Conservation (phyloP, 139 green algal genomes). For the Pseudopediastrum boryanum region DNA sequence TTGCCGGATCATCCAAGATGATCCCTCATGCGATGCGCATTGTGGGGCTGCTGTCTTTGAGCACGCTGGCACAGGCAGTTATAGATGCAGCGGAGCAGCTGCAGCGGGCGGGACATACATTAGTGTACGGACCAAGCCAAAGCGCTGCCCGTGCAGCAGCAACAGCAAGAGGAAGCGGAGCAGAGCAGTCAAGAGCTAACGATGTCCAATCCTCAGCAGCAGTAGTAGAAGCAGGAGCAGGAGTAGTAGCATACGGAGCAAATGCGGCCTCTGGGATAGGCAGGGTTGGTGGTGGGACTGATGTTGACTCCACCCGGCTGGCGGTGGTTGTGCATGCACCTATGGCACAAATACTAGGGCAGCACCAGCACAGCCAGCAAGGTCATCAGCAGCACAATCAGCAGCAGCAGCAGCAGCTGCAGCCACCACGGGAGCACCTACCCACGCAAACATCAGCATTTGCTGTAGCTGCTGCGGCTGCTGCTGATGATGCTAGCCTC, state of each 20-base stretch:
- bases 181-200: background rate
- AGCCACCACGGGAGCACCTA: background rate
- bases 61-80: background rate
- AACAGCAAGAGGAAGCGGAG: constrained; percentile 2
- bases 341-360: background rate
- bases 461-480: background rate
- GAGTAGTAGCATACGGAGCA: too few species aligned
- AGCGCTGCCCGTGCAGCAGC: constrained; percentile 1
- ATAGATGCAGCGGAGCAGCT: constrained; percentile 28
- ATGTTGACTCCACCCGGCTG: background rate
- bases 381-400: background rate
- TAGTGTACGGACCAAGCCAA: background rate
- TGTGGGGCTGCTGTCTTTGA: constrained; percentile 12
- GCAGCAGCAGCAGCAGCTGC: constrained; percentile 11
- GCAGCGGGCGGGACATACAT: constrained; percentile 14
- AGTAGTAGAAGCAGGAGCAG: background rate
- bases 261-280: too few species aligned
- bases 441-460: background rate
- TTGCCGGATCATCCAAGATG: background rate
- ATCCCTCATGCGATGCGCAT: background rate
- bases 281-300: background rate
- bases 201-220: background rate
- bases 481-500: constrained; percentile 1
- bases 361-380: background rate
- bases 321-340: background rate